These are phyloP conservation scores for Gaeumannomyces tritici DNA, from an alignment of 2,329 filamentous ascomycete species.

Conservation along the genomic window DNA sequence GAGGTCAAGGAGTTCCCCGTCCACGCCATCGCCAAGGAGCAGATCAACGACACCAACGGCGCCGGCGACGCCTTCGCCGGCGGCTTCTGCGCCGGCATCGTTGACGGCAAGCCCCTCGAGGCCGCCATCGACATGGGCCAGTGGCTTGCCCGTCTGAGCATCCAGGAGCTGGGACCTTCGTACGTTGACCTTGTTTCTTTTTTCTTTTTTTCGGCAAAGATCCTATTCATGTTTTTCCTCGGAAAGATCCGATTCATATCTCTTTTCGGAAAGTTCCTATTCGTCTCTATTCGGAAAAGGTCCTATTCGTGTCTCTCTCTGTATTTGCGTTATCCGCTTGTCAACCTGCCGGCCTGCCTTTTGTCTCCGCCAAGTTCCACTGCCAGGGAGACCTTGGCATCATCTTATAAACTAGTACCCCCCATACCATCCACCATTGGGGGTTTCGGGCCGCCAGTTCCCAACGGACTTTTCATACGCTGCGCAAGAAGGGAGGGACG, in stretches of 20 bases:
- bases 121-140: slow-evolving; percentile 83
- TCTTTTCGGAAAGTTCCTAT: background rate
- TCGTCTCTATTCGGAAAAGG: background rate
- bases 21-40: slow-evolving; percentile 61
- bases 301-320: background rate
- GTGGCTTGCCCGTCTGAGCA: slow-evolving; percentile 90
- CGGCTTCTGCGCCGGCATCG: slow-evolving; percentile 82
- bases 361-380: background rate
- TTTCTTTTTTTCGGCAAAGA: background rate
- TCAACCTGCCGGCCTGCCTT: background rate
- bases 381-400: background rate
- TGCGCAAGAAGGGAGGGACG: background rate
- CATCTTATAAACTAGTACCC: background rate
- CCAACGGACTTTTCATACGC: background rate
- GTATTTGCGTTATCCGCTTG: background rate
- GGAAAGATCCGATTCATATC: too few relatives aligned
- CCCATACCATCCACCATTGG: background rate
- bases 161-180: slow-evolving; percentile 92
- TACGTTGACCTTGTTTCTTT: slow-evolving; percentile 53
- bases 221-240: background rate
- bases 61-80: slow-evolving; percentile 96
- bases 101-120: slow-evolving; percentile 72
- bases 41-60: slow-evolving; percentile 94
- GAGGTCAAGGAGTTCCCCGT: slow-evolving; percentile 72
- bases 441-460: background rate